Conservation (phyloP, 2,329 filamentous ascomycete species). For the Aspergillus fumigatus region DNA sequence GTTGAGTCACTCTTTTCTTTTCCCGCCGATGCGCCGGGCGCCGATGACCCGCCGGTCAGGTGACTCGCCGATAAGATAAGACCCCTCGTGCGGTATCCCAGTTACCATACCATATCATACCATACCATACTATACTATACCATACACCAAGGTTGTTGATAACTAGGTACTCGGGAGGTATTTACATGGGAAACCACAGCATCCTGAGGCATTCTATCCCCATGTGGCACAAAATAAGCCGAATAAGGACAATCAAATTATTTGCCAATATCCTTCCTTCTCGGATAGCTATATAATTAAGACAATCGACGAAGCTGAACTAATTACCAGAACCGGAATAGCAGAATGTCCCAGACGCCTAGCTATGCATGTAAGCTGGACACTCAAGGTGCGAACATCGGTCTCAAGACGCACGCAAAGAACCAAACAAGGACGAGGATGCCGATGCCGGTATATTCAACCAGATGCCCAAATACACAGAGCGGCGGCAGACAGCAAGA, state of each 20-base stretch:
- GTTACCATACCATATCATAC: neutral
- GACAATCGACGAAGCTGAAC: slow-evolving; percentile 1
- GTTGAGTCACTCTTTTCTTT: slow-evolving; percentile 10
- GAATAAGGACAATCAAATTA: neutral
- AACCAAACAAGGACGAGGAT: neutral
- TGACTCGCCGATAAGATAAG: slow-evolving; percentile 22
- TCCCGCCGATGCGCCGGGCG: neutral
- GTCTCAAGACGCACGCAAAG: slow-evolving; percentile 7
- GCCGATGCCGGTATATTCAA: neutral
- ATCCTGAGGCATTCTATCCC: neutral
- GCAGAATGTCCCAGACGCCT: slow-evolving; percentile 18
- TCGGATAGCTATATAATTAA: neutral
- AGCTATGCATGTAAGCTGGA: slow-evolving; percentile 22
- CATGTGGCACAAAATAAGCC: neutral
- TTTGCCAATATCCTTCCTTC: neutral
- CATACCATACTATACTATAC: neutral
- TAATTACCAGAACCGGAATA: slow-evolving; percentile 3
- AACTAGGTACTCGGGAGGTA: no score
- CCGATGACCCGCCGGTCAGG: slow-evolving; percentile 10
- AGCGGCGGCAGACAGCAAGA: neutral
- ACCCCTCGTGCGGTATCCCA: neutral
- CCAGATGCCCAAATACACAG: neutral
- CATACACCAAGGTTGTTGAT: neutral
- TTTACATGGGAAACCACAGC: neutral
- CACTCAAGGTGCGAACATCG: neutral